phyloP scores from a whole-genome alignment of 1,284 basidiomycete genomes.

The Malassezia sp. region DNA sequence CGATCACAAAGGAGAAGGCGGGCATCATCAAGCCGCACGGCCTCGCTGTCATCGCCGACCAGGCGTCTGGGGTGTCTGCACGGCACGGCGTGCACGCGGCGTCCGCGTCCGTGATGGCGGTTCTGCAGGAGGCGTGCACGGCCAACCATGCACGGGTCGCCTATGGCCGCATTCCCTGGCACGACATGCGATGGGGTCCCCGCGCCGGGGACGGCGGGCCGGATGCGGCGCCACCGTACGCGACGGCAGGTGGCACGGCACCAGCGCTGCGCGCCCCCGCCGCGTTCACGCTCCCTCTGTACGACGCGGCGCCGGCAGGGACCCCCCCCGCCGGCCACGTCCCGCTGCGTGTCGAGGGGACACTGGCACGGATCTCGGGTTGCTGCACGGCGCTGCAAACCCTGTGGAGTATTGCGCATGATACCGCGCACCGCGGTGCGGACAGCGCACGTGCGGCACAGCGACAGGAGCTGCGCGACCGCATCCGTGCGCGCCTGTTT shows the following conservation, averaged over 20 bases:
- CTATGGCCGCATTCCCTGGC: slow-evolving; percentile 2
- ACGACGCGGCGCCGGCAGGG: not conserved
- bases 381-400: slow-evolving; percentile 37
- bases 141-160: slow-evolving; percentile 3
- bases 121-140: slow-evolving; percentile 3
- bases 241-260: not conserved
- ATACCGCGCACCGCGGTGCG: slow-evolving; percentile 12
- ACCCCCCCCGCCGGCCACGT: slow-evolving; percentile 8
- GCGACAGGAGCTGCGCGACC: slow-evolving; percentile 29
- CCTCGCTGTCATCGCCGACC: slow-evolving; percentile 60
- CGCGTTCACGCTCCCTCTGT: slow-evolving; percentile 1
- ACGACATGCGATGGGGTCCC: not conserved
- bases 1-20: slow-evolving; percentile 73
- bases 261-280: not conserved
- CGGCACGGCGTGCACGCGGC: not conserved
- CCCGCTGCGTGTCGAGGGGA: slow-evolving; percentile 23
- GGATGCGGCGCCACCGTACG: too few relatives aligned
- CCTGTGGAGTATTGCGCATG: slow-evolving; percentile 35
- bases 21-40: slow-evolving; percentile 62
- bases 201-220: too few relatives aligned
- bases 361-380: slow-evolving; percentile 28
- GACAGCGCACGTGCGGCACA: slow-evolving; percentile 10
- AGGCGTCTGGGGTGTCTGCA: slow-evolving; percentile 8
- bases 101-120: too few relatives aligned
- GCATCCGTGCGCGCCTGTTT: slow-evolving; percentile 33